Evolutionary conservation across 257 asterid genomes (phyloP).

Genomic region (Rehmannia glutinosa): DNA sequence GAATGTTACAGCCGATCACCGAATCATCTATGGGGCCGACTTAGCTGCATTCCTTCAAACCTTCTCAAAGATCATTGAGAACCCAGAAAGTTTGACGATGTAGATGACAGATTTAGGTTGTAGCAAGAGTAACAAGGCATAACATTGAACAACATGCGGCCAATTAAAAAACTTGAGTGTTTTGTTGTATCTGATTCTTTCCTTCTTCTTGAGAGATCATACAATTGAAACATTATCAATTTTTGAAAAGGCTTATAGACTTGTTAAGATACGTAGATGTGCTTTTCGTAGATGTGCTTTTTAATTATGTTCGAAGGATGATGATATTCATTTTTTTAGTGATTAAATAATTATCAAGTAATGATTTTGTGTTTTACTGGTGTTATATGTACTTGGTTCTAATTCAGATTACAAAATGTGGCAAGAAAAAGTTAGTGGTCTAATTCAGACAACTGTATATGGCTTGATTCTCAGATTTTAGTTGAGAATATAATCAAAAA

Average conservation of each 20-base stretch:
- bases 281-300: too few relatives aligned
- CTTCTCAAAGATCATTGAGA: constrained; percentile 68
- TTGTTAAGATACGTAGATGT: neutral
- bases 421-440: too few relatives aligned
- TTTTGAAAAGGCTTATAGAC: neutral
- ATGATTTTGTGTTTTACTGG: too few relatives aligned
- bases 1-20: constrained; percentile 84
- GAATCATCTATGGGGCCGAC: constrained; percentile 81
- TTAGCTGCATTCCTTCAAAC: constrained; percentile 81
- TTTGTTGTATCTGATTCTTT: constrained; percentile 2
- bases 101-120: constrained; percentile 37
- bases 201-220: neutral
- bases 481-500: too few relatives aligned
- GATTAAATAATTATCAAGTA: neutral
- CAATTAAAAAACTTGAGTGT: too few relatives aligned
- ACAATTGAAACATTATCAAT: neutral
- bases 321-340: neutral
- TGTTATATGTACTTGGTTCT: too few relatives aligned
- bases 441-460: too few relatives aligned
- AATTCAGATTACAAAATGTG: too few relatives aligned
- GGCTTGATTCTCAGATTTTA: too few relatives aligned
- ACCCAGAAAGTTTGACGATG: constrained; percentile 72
- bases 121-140: too few relatives aligned
- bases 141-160: too few relatives aligned
- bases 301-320: too few relatives aligned